Evolutionary conservation across 2,329 filamentous ascomycete species (phyloP).

Genomic region (Colletotrichum theobromicola): DNA sequence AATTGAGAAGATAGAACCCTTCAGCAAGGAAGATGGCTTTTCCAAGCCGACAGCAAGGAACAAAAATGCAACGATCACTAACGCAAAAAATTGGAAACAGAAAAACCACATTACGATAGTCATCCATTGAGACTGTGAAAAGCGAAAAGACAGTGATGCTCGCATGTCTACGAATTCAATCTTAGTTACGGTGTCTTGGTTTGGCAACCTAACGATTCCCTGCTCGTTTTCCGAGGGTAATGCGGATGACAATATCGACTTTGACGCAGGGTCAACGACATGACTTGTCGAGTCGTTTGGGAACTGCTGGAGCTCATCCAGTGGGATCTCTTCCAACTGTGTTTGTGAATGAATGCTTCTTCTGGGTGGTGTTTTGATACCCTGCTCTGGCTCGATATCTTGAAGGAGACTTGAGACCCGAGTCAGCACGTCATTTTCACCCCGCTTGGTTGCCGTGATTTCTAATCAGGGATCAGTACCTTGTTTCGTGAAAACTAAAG

Average conservation of each 20-base stretch:
- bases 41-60: background rate
- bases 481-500: background rate
- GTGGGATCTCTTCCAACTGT: background rate
- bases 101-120: background rate
- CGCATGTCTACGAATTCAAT: background rate
- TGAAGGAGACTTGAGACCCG: background rate
- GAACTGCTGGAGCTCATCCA: background rate
- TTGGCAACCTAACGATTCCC: background rate
- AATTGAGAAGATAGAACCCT: background rate
- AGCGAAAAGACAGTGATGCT: background rate
- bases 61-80: background rate
- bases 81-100: background rate
- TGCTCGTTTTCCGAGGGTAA: background rate
- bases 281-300: background rate
- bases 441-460: background rate
- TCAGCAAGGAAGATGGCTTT: background rate
- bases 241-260: too few relatives aligned
- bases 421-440: background rate
- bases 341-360: background rate
- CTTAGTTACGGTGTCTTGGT: background rate
- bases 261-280: background rate
- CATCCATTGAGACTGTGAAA: background rate
- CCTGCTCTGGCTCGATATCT: background rate
- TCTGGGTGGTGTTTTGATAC: accelerated
- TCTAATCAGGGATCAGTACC: background rate